Evolutionary conservation across 2,329 filamentous ascomycete species (phyloP).

Genomic region (Byssochlamys sp.): DNA sequence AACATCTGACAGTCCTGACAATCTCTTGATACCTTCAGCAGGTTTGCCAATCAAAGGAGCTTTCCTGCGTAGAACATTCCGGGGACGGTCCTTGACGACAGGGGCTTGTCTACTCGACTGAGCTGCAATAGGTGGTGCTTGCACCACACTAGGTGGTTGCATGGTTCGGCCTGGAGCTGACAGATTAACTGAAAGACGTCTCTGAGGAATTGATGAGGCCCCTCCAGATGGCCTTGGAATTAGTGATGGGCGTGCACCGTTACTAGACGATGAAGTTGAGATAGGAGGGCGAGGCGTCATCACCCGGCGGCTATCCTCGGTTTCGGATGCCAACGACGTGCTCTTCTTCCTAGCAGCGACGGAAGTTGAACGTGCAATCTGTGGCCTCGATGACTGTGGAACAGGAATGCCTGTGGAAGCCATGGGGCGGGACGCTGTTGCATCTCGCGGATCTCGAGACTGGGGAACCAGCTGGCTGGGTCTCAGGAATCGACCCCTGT

Average conservation of each 20-base stretch:
- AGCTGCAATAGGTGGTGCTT: conserved; percentile 2
- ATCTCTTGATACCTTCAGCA: conserved; percentile 9
- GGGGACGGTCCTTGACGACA: conserved; percentile 16
- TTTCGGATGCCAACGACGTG: conserved; percentile 20
- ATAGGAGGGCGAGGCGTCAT: conserved; percentile 12
- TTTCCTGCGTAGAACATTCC: conserved; percentile 35
- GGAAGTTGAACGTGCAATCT: conserved; percentile 17
- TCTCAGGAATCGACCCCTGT: conserved; percentile 21
- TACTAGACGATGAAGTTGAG: conserved; percentile 13
- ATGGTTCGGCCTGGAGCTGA: background rate
- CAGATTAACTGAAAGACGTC: conserved; percentile 5
- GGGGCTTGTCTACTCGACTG: conserved; percentile 11
- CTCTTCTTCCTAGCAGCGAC: conserved; percentile 14
- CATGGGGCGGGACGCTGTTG: conserved; percentile 12
- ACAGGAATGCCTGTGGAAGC: conserved; percentile 10
- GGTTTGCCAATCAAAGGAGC: conserved; percentile 17
- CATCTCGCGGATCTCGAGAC: conserved; percentile 15
- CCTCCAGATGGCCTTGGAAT: conserved; percentile 21
- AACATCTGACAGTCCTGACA: background rate
- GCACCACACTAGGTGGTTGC: background rate
- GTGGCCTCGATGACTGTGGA: conserved; percentile 16
- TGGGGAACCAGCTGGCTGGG: conserved; percentile 16
- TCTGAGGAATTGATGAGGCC: conserved; percentile 6
- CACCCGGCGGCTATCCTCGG: conserved; percentile 13
- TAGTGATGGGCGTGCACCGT: conserved; percentile 18